phyloP scores from a whole-genome alignment of 2,329 filamentous ascomycete genomes.

The Claviceps humidiphila region DNA sequence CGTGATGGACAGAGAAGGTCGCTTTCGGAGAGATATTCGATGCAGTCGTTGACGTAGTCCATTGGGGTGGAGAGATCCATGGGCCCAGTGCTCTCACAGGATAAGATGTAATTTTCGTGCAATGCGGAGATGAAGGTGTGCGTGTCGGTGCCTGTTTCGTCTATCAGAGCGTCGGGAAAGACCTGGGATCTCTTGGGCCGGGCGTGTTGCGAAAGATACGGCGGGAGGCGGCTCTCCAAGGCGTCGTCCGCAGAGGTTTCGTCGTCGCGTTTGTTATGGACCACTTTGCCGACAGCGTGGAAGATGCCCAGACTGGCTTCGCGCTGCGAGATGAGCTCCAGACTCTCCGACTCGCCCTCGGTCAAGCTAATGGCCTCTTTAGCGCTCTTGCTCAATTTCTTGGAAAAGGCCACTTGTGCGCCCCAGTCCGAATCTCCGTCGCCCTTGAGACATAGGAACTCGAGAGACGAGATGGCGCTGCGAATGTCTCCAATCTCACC shows the following conservation, averaged over 20 bases:
- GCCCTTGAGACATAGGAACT: slow-evolving; percentile 80
- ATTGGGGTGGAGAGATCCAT: slow-evolving; percentile 47
- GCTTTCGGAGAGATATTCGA: slow-evolving; percentile 74
- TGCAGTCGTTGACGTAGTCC: slow-evolving; percentile 71
- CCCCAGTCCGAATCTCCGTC: slow-evolving; percentile 65
- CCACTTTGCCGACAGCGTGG: slow-evolving; percentile 87
- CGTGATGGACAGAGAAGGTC: slow-evolving; percentile 71
- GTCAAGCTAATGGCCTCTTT: slow-evolving; percentile 51
- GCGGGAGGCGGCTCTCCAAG: slow-evolving; percentile 40
- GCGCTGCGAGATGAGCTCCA: slow-evolving; percentile 71
- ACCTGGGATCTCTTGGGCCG: slow-evolving; percentile 53
- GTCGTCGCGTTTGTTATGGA: slow-evolving; percentile 84
- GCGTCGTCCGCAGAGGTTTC: slow-evolving; percentile 25
- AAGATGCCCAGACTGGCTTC: slow-evolving; percentile 90
- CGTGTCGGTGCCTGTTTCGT: slow-evolving; percentile 86
- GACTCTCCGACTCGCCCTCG: slow-evolving; percentile 61
- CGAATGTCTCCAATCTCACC: slow-evolving; percentile 85
- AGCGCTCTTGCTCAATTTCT: slow-evolving; percentile 43
- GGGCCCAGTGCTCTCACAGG: slow-evolving; percentile 50
- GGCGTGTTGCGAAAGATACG: slow-evolving; percentile 42
- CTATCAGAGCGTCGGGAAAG: slow-evolving; percentile 62
- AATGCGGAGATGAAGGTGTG: slow-evolving; percentile 80
- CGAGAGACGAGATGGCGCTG: slow-evolving; percentile 80
- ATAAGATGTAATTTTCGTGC: slow-evolving; percentile 86
- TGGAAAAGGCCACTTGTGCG: slow-evolving; percentile 57